Base-by-base conservation (phyloP, 2,329 filamentous ascomycete species). In the Paecilomyces dactylethromorphus region DNA sequence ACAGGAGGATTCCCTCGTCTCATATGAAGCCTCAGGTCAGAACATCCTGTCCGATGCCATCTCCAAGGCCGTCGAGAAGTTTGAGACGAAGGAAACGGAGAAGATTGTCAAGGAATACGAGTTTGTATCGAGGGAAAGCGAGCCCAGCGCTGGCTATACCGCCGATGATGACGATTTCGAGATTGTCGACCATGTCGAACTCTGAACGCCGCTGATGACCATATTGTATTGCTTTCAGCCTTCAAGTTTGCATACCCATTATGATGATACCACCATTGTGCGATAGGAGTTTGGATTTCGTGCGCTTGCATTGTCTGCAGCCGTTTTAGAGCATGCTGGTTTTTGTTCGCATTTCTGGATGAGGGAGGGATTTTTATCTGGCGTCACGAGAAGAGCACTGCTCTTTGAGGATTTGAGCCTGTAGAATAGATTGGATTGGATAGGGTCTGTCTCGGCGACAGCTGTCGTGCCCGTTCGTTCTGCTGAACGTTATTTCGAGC, bases 81-180 rank as follows among this genome's bases (percentile, higher is more conserved):
- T 80, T 67, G 84, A 87, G 73, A 81, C 79, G 61, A 80, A 80
- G 65, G 81, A 84, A 72, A 86, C 82, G 1, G 82, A 84, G 71
- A 84, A 84, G 73, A 70, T 87, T 54, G 80, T 84, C 69, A 82
- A 81, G 73, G 84, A 86, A 73, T 87, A 86, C 65, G 83, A 86
- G 67, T 78, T 78, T 77, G 65, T 80, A 76, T 64, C 79, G 26
- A 66, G 66, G 18, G 71, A 74, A 56, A 70, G 72, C 33, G 74
- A 75, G 60, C 32, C 55, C 2, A 57, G 61, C 22, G 57, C 51
- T 29, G 67, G 69, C 29, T 70, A 71, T 59, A 61, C 65, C 3
- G 70, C 68, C 5, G 69, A 70, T 22, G 72, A 74, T 26, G 72
- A 74, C 52, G 76, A 77, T 56, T 78, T 77, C 62, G 76, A 78